Evolutionary conservation across 805 yeast genomes (phyloP), one percentile per base, ranked within the genome.

Genomic region (Wickerhamiella qilinensis): DNA sequence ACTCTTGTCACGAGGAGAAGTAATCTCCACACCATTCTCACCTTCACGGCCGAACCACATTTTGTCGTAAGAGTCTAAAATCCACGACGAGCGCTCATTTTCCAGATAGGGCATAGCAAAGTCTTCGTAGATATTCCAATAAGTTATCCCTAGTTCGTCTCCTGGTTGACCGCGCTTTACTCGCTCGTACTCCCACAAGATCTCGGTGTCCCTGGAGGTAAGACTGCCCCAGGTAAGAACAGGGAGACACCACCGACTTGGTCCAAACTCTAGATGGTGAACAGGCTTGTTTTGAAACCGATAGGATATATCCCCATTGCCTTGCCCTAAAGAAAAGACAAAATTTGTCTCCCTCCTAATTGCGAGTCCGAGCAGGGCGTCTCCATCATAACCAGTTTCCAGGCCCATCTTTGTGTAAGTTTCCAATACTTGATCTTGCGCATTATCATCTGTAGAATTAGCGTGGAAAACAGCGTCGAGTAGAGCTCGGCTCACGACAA

Each of bases 141-240:
- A 53, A 9, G 49, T 40, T 16, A 46, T 33, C 4, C 50, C 55
- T 38, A 46, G 41, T 27, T 49, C 43, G 14, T 50, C 46, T n/a
- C n/a, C n/a, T n/a, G n/a, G n/a, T n/a, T n/a, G n/a, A 30, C 44
- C 44, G 25, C 6, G 9, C 18, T 46, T 27, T 4, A 41, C 31
- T 9, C 41, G 27, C 41, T 61, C 64, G 46, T 58, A 62, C 35
- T 56, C 59, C 48, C 49, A 60, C 33, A 61, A 42, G 15, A 41
- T 33, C 41, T 56, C 59, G 28, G 58, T 43, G 18, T 57, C 60
- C 24, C 46, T 46, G n/a, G 58, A 45, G 14, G 40, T 35, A 15
- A 57, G 35, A 38, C 58, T 62, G 38, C 61, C 64, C 49, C 59
- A 56, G 1, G 62, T 40, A 6, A 46, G 37, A 20, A 60, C 34